These are phyloP conservation scores for Phlebopus sp. DNA, from an alignment of 1,284 basidiomycete genomes.

Conservation along the genomic window DNA sequence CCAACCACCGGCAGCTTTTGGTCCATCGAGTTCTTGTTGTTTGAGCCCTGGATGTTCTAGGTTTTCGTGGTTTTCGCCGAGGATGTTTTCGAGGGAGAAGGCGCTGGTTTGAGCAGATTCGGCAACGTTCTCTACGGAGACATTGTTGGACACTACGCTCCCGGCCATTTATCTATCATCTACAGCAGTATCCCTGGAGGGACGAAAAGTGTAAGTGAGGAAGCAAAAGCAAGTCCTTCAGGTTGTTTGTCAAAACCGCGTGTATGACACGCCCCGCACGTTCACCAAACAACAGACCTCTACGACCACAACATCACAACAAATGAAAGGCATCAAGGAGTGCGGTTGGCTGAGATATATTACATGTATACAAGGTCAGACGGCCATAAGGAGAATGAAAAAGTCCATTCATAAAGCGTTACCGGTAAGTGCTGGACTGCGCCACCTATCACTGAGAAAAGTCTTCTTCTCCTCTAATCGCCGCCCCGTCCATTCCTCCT, in stretches of 20 bases:
- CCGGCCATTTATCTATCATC: slow-evolving; percentile 21
- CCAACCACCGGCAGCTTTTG: slow-evolving; percentile 48
- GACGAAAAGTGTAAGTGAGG: slow-evolving; percentile 3
- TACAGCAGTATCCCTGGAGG: neutral
- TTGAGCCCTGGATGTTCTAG: slow-evolving; percentile 51
- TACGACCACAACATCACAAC: too few relatives aligned
- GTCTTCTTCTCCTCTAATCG: slow-evolving; percentile 39
- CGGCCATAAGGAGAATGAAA: slow-evolving; percentile 2
- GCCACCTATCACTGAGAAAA: slow-evolving; percentile 20
- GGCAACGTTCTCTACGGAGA: slow-evolving; percentile 8
- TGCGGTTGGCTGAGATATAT: slow-evolving; percentile 15
- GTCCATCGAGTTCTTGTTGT: slow-evolving; percentile 25
- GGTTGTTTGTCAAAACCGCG: slow-evolving; percentile 23
- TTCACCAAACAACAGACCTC: neutral
- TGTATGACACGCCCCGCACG: slow-evolving; percentile 18
- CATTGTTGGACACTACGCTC: slow-evolving; percentile 17
- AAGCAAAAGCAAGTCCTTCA: slow-evolving; percentile 4
- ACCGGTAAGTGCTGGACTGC: neutral
- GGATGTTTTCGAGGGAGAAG: slow-evolving; percentile 67
- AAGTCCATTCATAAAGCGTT: neutral
- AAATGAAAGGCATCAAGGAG: neutral
- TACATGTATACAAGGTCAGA: slow-evolving; percentile 13
- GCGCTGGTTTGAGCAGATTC: slow-evolving; percentile 9
- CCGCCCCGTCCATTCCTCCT: slow-evolving; percentile 48
- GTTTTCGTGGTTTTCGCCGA: slow-evolving; percentile 55